Percentiles rank a stretch among this genome's conserved stretches.
These are phyloP conservation scores for Bonia amplexicaulis DNA, from an alignment of 176 grass and related monocot genomes.

Conservation along the genomic window DNA sequence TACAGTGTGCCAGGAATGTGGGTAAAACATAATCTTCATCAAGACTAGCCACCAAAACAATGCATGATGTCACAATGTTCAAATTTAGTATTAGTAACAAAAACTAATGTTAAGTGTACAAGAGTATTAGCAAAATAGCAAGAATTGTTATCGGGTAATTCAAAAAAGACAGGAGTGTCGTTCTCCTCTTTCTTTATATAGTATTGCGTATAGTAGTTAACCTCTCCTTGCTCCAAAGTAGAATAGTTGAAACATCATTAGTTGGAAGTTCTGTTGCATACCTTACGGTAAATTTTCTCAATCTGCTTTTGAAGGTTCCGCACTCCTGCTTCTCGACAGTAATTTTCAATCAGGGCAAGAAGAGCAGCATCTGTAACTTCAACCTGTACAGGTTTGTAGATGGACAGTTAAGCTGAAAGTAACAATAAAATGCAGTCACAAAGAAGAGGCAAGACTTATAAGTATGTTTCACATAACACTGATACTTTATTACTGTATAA, in stretches of 20 bases:
- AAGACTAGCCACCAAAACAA: neutral
- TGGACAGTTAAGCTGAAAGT: conserved; percentile 12
- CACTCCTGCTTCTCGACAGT: conserved; percentile 97
- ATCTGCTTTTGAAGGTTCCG: conserved; percentile 98
- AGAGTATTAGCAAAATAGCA: neutral
- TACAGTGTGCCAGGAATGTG: neutral
- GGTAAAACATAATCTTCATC: neutral
- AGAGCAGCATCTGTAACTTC: conserved; percentile 95
- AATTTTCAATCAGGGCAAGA: conserved; percentile 88
- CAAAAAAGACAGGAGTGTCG: neutral
- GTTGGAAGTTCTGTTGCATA: conserved; percentile 22
- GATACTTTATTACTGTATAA: neutral
- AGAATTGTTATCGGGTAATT: neutral
- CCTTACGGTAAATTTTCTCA: conserved; percentile 99
- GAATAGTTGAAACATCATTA: conserved; percentile 24
- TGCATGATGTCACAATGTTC: neutral
- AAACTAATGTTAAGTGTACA: conserved; percentile 3
- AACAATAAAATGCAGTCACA: neutral
- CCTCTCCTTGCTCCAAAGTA: conserved; percentile 2
- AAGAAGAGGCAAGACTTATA: neutral
- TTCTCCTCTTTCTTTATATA: neutral
- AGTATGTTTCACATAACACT: neutral
- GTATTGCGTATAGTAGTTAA: conserved; percentile 2
- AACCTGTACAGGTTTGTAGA: conserved; percentile 58
- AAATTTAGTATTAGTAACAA: conserved; percentile 1